phyloP scores from a whole-genome alignment of 129 eudicot species.

The Tagetes erecta region DNA sequence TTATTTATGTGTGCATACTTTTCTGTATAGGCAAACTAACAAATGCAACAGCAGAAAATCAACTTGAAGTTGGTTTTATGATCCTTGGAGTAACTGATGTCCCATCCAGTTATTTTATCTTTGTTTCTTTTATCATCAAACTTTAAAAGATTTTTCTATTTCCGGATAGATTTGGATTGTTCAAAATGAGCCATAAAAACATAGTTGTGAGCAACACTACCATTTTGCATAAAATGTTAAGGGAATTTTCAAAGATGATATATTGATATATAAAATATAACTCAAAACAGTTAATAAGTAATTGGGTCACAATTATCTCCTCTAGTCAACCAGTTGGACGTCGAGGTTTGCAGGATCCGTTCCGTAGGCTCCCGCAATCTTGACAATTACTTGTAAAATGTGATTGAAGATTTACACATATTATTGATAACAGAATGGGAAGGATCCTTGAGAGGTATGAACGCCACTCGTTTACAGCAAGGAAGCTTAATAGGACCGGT shows the following conservation, averaged over 20 bases:
- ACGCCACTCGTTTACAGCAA: conserved; percentile 57
- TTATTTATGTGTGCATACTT: not conserved
- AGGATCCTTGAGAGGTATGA: conserved; percentile 84
- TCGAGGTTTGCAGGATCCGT: not conserved
- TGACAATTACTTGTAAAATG: not conserved
- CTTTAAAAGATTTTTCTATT: no score
- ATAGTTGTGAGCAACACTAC: not conserved
- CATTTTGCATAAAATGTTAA: not conserved
- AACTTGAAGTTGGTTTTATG: not conserved
- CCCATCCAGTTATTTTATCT: no score
- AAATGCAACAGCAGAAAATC: not conserved
- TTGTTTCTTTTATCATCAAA: no score
- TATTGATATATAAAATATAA: not conserved
- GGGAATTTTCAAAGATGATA: not conserved
- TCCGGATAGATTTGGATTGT: not conserved
- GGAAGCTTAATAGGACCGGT: conserved; percentile 42
- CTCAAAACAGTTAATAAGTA: not conserved
- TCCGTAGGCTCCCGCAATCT: no score
- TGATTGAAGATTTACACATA: not conserved
- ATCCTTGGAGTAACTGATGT: not conserved
- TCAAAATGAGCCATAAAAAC: not conserved
- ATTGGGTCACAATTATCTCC: not conserved
- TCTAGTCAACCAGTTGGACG: not conserved
- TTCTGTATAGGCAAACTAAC: not conserved
- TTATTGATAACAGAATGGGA: conserved; percentile 59